Percentiles rank a stretch among this genome's conserved stretches.
These are phyloP conservation scores for Geranomyces variabilis DNA, from an alignment of 192 early-diverging fungal species.

Conservation along the genomic window DNA sequence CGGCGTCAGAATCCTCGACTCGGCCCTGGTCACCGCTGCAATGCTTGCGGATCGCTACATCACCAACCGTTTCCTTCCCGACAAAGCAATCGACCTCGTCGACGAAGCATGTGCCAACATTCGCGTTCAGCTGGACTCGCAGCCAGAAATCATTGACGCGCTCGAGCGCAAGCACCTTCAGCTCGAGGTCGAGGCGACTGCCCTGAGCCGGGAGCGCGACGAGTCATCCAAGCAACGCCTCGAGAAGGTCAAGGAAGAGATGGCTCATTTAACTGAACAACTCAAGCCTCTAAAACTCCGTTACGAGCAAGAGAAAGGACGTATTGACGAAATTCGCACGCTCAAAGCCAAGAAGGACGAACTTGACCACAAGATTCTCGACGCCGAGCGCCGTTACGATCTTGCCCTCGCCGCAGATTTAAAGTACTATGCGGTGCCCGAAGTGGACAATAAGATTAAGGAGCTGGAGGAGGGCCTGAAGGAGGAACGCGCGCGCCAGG, in stretches of 20 bases:
- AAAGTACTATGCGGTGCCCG: conserved; percentile 92
- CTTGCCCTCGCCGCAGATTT: conserved; percentile 89
- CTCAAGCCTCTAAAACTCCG: conserved; percentile 85
- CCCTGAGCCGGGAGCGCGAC: conserved; percentile 92
- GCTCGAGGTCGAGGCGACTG: conserved; percentile 94
- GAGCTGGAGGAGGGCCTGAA: conserved; percentile 70
- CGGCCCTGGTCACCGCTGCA: conserved; percentile 75
- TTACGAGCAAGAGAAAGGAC: conserved; percentile 83
- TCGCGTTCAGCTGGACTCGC: conserved; percentile 92
- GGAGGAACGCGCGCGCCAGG: conserved; percentile 63
- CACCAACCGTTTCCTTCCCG: conserved; percentile 76
- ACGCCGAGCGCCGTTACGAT: conserved; percentile 84
- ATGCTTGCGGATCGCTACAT: conserved; percentile 75
- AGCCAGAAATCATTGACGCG: conserved; percentile 94
- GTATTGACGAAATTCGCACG: conserved; percentile 85
- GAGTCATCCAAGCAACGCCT: conserved; percentile 77
- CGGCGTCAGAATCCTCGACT: conserved; percentile 72
- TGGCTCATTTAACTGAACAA: conserved; percentile 79
- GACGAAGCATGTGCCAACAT: conserved; percentile 97
- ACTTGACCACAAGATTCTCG: conserved; percentile 78
- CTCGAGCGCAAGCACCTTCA: conserved; percentile 92
- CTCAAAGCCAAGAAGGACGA: conserved; percentile 87
- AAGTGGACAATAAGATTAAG: conserved; percentile 75
- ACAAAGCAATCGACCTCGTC: conserved; percentile 82
- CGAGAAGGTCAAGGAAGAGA: conserved; percentile 78